Conservation (phyloP, 768 basidiomycete species). For the Serendipita sp. region DNA sequence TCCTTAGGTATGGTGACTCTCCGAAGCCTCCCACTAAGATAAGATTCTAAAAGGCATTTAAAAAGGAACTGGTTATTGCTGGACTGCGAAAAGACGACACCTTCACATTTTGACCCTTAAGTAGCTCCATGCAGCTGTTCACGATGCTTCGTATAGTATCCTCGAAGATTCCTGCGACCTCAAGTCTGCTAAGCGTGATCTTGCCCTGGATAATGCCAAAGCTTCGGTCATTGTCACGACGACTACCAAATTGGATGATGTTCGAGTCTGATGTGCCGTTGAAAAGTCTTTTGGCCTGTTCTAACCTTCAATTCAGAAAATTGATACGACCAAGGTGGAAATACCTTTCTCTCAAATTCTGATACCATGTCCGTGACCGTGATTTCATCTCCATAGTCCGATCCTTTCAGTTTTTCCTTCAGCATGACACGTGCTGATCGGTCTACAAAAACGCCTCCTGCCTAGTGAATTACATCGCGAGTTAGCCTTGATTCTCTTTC, state of each 20-base stretch:
- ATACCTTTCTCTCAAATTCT: not conserved
- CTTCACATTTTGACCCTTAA: not conserved
- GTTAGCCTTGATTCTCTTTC: not conserved
- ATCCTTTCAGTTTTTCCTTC: not conserved
- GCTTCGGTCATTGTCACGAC: constrained; percentile 5
- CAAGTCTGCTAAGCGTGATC: not conserved
- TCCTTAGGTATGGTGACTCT: not conserved
- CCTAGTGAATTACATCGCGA: not conserved
- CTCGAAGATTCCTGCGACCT: not conserved
- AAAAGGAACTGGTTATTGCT: not conserved
- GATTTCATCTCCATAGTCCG: not conserved
- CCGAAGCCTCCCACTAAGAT: constrained; percentile 6
- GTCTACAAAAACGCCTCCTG: not conserved
- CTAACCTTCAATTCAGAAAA: not conserved
- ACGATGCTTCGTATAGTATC: not conserved
- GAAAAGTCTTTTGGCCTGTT: constrained; percentile 7
- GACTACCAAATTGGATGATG: constrained; percentile 6
- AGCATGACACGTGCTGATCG: not conserved
- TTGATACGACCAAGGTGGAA: not conserved
- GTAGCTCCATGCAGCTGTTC: not conserved
- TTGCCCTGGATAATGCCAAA: not conserved
- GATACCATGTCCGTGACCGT: not conserved
- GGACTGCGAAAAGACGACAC: not conserved
- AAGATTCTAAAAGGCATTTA: not conserved
- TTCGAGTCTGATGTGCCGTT: not conserved